These are phyloP conservation scores for Cryptococcus sp. DNA, from an alignment of 1,284 basidiomycete species.

Conservation along the genomic window DNA sequence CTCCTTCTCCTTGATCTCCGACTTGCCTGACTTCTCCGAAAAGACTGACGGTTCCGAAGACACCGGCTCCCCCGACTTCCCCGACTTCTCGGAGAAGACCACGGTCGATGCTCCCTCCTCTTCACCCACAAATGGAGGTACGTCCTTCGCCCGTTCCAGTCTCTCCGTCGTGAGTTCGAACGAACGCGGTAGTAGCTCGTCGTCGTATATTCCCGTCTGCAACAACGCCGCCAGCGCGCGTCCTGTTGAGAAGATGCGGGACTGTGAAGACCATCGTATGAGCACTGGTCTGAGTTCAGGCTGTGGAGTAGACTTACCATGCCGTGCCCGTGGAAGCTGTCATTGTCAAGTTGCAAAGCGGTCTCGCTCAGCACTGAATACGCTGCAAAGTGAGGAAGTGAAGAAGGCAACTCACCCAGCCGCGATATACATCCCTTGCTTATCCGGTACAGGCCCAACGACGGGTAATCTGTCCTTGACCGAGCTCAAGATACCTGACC, in stretches of 20 bases:
- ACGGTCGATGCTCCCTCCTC: neutral
- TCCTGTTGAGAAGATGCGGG: slow-evolving; percentile 29
- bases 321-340: slow-evolving; percentile 4
- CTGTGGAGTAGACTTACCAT: neutral
- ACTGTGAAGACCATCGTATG: slow-evolving; percentile 6
- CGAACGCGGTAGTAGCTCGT: slow-evolving; percentile 18
- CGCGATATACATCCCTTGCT: slow-evolving; percentile 23
- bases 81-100: no score
- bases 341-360: neutral
- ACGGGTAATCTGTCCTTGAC: slow-evolving; percentile 32
- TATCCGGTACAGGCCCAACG: slow-evolving; percentile 32
- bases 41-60: no score
- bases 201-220: slow-evolving; percentile 24
- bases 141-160: slow-evolving; percentile 11
- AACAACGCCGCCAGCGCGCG: slow-evolving; percentile 24
- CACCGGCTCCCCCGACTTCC: no score
- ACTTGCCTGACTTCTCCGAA: neutral
- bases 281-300: neutral
- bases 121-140: neutral
- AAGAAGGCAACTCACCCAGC: slow-evolving; percentile 7
- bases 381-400: neutral
- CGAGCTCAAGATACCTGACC: slow-evolving; percentile 30
- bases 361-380: neutral
- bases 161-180: slow-evolving; percentile 28
- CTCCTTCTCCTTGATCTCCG: neutral